These are phyloP conservation scores for Alloteropsis semialata DNA, from an alignment of 176 grass and related monocot species.

Conservation along the genomic window DNA sequence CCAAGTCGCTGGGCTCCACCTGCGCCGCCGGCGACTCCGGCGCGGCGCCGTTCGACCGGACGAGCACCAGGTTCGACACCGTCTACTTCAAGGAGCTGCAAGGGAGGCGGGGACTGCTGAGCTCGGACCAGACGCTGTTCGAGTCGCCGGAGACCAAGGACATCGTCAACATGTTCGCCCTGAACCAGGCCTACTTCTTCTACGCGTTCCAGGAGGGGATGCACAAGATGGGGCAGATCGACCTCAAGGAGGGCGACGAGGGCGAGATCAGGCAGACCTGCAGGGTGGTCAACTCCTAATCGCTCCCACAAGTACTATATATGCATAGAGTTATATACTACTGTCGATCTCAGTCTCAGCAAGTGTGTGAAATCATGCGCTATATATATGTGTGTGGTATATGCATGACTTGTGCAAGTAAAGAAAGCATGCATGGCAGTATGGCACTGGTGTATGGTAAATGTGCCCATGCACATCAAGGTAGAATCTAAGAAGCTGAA, in stretches of 20 bases:
- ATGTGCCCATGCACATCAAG: no score
- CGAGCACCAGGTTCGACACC: constrained; percentile 55
- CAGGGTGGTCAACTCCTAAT: constrained; percentile 46
- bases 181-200: constrained; percentile 76
- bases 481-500: background rate
- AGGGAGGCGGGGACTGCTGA: constrained; percentile 47
- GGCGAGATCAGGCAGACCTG: constrained; percentile 72
- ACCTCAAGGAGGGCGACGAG: constrained; percentile 59
- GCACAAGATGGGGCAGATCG: constrained; percentile 79
- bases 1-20: constrained; percentile 16
- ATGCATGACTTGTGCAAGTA: background rate
- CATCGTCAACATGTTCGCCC: constrained; percentile 62
- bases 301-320: background rate
- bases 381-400: no score
- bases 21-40: constrained; percentile 49
- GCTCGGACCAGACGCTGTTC: constrained; percentile 78
- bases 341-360: no score
- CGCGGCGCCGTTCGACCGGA: constrained; percentile 57
- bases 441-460: no score
- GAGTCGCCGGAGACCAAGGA: constrained; percentile 50
- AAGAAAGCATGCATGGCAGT: background rate
- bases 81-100: constrained; percentile 71
- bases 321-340: background rate
- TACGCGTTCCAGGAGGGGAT: constrained; percentile 74
- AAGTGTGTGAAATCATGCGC: no score